These are phyloP conservation scores for Chlorella sp. DNA, from an alignment of 139 green algal species.

Conservation along the genomic window DNA sequence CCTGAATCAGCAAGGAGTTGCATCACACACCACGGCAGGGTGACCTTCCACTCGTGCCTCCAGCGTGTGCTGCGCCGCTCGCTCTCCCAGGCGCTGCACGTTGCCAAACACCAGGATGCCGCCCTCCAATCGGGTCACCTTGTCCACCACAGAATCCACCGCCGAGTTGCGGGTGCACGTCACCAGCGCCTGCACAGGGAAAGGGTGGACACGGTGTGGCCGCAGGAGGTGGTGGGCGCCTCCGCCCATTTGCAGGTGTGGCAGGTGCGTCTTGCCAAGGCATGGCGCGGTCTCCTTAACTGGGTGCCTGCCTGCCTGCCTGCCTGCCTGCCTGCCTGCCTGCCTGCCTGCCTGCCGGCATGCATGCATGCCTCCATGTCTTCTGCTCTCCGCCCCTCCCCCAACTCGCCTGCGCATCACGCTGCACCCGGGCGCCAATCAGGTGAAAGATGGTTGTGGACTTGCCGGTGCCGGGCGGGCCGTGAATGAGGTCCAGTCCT, in stretches of 20 bases:
- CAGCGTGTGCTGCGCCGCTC: not conserved
- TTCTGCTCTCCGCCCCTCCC: not conserved
- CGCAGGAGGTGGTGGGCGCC: too few species aligned
- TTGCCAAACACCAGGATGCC: not conserved
- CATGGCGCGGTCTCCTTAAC: not conserved
- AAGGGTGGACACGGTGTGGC: not conserved
- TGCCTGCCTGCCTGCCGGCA: too few species aligned
- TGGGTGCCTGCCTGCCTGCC: too few species aligned
- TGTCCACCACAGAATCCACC: not conserved
- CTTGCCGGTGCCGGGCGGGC: conserved; percentile 3
- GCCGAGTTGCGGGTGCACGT: conserved; percentile 19
- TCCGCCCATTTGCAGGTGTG: not conserved
- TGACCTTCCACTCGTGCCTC: not conserved
- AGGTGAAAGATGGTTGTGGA: conserved; percentile 18
- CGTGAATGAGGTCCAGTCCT: not conserved
- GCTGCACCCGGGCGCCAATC: not conserved
- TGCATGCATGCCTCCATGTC: not conserved
- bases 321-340: too few species aligned
- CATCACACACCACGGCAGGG: not conserved
- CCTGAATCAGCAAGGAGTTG: too few species aligned
- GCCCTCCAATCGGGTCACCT: not conserved
- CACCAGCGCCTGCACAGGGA: conserved; percentile 1
- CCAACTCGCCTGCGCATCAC: not conserved
- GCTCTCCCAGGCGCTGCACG: not conserved
- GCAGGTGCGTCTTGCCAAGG: not conserved